These are phyloP conservation scores for Annulohypoxylon stygium DNA, from an alignment of 495 filamentous ascomycete genomes.

Conservation along the genomic window DNA sequence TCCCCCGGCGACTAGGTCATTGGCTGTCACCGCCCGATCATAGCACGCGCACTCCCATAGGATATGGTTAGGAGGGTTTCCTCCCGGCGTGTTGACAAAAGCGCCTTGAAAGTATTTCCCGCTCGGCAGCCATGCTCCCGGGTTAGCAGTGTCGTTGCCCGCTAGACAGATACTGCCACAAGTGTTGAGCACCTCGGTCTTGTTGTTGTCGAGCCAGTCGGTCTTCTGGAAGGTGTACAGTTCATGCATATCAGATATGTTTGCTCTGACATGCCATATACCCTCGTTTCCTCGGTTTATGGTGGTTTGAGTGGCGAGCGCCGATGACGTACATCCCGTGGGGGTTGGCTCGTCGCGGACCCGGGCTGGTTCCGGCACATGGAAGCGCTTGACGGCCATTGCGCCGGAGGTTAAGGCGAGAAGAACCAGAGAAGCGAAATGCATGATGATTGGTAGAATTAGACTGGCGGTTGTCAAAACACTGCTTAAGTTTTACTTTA, in stretches of 20 bases:
- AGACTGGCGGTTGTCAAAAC: neutral
- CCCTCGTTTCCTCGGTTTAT: slow-evolving; percentile 43
- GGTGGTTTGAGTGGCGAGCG: slow-evolving; percentile 38
- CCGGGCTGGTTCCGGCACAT: slow-evolving; percentile 37
- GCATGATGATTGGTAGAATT: slow-evolving; percentile 15
- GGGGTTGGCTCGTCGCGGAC: slow-evolving; percentile 34
- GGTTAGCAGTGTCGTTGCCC: slow-evolving; percentile 40
- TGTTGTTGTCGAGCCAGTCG: slow-evolving; percentile 44
- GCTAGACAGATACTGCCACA: slow-evolving; percentile 37
- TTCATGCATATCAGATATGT: slow-evolving; percentile 29
- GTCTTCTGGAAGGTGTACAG: slow-evolving; percentile 37
- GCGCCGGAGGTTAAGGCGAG: slow-evolving; percentile 27
- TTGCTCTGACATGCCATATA: slow-evolving; percentile 41
- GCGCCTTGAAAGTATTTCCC: slow-evolving; percentile 39
- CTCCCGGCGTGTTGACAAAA: slow-evolving; percentile 43
- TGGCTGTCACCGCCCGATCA: slow-evolving; percentile 32
- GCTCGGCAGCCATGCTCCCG: slow-evolving; percentile 42
- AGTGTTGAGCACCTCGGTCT: slow-evolving; percentile 36
- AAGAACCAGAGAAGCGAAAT: slow-evolving; percentile 21
- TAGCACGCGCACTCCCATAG: slow-evolving; percentile 45
- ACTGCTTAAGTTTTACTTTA: neutral
- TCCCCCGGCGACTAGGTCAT: slow-evolving; percentile 32
- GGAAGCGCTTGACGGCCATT: slow-evolving; percentile 33
- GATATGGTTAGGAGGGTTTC: slow-evolving; percentile 35
- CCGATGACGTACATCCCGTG: slow-evolving; percentile 38